Evolutionary conservation across 768 basidiomycete genomes (phyloP), one percentile per base, ranked within the genome.

Genomic region (Tylopilus subfusipes): DNA sequence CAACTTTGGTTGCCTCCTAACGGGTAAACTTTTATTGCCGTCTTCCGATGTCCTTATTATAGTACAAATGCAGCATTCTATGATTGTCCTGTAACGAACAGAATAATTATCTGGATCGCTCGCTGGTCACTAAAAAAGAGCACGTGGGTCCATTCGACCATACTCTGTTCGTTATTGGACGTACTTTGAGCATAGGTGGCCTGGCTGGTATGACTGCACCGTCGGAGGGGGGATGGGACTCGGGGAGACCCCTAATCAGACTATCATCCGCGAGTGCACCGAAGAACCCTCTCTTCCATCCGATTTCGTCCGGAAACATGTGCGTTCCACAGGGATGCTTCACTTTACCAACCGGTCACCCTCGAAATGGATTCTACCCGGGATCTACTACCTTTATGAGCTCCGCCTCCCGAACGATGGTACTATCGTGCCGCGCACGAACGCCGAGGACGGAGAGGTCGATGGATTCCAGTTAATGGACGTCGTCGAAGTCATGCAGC

Each of bases 331-430:
- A 8, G 77, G 77, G 19, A 67, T 72, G 44, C 61, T 78, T 19
- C 70, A 72, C 21, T 78, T 67, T 60, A 70, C 68, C 48, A 75
- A 77, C 52, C 77, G 75, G 18, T 77, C 76, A 0, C 75, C 74
- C 8, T 62, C 69, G 18, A 68, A 68, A 38, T 78, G 75, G 75
- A 66, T 77, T 18, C 60, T 78, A n/a, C 78, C 78, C 6, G 75
- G 75, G 21, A 62, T 76, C 19, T 78, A 78, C 58, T 74, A 76
- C 53, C 69, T 75, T 33, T 78, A 73, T 48, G 77, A 78, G 34
- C 69, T 79, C 12, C 69, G 71, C 13, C 65, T 78, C 12, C 76
- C 74, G 0, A 50, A 63, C 7, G 69, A 77, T 52, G 67, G 67
- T 2, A 52, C 67, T 13, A 56, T 74, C 33, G 48, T 55, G 1